phyloP scores from a whole-genome alignment of 2,329 filamentous ascomycete genomes.

The Metarhizium album region DNA sequence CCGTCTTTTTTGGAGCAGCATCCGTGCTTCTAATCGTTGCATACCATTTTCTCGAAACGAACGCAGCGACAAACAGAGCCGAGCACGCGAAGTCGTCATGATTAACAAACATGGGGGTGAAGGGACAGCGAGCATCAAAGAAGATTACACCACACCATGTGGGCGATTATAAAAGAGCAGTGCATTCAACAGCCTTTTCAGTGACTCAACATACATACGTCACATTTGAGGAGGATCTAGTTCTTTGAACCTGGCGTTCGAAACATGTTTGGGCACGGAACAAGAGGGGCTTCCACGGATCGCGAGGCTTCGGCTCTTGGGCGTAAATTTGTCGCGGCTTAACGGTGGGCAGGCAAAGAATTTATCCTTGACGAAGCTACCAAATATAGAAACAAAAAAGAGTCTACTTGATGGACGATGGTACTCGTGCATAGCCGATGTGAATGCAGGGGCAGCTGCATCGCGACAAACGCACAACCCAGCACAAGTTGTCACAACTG shows the following conservation, averaged over 20 bases:
- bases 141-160: neutral
- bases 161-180: neutral
- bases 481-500: no score
- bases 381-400: neutral
- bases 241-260: neutral
- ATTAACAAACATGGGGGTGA: neutral
- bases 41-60: conserved; percentile 95
- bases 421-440: neutral
- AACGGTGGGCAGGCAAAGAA: neutral
- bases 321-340: neutral
- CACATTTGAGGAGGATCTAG: neutral
- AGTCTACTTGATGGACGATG: neutral
- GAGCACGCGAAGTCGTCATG: conserved; percentile 4
- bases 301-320: neutral
- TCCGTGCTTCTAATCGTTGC: conserved; percentile 88
- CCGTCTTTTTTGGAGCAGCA: conserved; percentile 81
- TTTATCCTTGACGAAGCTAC: neutral
- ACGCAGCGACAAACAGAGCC: conserved; percentile 35
- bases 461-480: neutral
- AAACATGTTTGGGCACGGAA: neutral
- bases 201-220: neutral
- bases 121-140: neutral
- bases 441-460: neutral
- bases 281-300: neutral
- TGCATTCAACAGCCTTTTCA: neutral